Evolutionary conservation across 2,329 filamentous ascomycete species (phyloP).

Genomic region (Colletotrichum spaethianum): DNA sequence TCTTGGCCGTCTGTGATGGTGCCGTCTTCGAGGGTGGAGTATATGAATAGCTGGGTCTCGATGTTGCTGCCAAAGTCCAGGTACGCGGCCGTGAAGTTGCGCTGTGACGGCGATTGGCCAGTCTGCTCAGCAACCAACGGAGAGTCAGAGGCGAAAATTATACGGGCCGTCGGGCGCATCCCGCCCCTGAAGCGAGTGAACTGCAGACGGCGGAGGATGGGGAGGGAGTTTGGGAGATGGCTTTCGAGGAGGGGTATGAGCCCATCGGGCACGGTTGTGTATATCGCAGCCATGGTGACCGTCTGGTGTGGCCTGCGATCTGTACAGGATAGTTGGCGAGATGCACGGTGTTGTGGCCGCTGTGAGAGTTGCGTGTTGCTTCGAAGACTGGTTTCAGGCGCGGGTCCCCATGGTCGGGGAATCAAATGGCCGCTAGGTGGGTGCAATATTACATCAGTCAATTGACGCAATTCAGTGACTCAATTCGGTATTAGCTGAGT

Average conservation of each 20-base stretch:
- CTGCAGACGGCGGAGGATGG: conserved; percentile 74
- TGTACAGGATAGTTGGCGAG: background rate
- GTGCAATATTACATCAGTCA: conserved; percentile 18
- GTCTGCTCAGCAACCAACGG: conserved; percentile 4
- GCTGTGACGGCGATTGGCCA: conserved; percentile 15
- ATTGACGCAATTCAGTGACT: conserved; percentile 7
- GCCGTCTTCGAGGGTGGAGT: conserved; percentile 64
- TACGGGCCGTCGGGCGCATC: conserved; percentile 58
- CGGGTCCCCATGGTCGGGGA: conserved; percentile 1
- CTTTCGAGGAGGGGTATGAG: conserved; percentile 64
- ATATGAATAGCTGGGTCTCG: conserved; percentile 77
- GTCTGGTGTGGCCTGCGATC: background rate
- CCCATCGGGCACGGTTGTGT: conserved; percentile 48
- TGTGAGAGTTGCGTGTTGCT: background rate
- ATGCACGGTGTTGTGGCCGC: background rate
- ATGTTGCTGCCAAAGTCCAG: conserved; percentile 72
- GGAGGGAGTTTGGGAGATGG: conserved; percentile 71
- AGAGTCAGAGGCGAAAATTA: conserved; percentile 55
- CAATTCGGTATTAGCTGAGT: background rate
- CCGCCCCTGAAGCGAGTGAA: conserved; percentile 62
- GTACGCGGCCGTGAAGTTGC: conserved; percentile 69
- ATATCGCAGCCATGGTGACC: conserved; percentile 42
- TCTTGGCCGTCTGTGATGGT: conserved; percentile 33
- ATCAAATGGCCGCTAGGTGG: conserved; percentile 10
- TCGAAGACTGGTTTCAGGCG: background rate